phyloP scores from a whole-genome alignment of 192 early-diverging fungal species.

The Coemansia erecta region DNA sequence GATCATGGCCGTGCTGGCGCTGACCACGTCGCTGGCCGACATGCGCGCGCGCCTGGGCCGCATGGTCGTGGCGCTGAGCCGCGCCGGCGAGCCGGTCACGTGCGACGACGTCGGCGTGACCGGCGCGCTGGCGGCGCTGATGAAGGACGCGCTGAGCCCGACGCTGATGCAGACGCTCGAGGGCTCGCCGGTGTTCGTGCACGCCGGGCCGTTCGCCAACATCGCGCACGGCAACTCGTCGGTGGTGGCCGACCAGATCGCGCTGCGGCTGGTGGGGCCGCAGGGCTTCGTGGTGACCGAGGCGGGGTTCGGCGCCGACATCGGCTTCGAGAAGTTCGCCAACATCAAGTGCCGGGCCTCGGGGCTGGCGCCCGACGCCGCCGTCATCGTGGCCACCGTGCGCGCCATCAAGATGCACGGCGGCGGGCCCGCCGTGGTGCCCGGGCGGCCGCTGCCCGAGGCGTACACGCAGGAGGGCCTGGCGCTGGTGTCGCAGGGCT shows the following conservation, averaged over 20 bases:
- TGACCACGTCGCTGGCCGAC: constrained; percentile 85
- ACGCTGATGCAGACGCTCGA: constrained; percentile 99
- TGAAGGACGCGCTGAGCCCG: constrained; percentile 99
- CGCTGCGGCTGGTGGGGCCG: constrained; percentile 86
- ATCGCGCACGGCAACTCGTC: constrained; percentile 98
- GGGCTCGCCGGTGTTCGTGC: constrained; percentile 97
- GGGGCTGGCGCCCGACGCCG: constrained; percentile 83
- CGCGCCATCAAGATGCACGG: constrained; percentile 97
- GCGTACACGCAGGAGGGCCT: constrained; percentile 88
- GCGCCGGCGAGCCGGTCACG: constrained; percentile 79
- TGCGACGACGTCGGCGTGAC: constrained; percentile 94
- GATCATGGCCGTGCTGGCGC: constrained; percentile 95
- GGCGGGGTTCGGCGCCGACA: constrained; percentile 99
- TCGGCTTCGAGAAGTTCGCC: constrained; percentile 99
- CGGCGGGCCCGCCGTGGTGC: constrained; percentile 85
- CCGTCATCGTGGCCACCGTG: constrained; percentile 92
- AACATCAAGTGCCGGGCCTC: constrained; percentile 96
- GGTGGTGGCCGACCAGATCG: constrained; percentile 94
- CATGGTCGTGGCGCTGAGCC: constrained; percentile 93
- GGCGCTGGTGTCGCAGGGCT: constrained; percentile 78
- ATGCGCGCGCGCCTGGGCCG: constrained; percentile 90
- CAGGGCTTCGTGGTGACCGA: constrained; percentile 95
- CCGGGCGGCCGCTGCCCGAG: constrained; percentile 89
- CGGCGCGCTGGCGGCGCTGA: constrained; percentile 93
- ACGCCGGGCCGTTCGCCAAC: constrained; percentile 99